Base-by-base conservation (phyloP, 371 early-diverging fungal species). In the Dinochytrium kinnereticum region DNA sequence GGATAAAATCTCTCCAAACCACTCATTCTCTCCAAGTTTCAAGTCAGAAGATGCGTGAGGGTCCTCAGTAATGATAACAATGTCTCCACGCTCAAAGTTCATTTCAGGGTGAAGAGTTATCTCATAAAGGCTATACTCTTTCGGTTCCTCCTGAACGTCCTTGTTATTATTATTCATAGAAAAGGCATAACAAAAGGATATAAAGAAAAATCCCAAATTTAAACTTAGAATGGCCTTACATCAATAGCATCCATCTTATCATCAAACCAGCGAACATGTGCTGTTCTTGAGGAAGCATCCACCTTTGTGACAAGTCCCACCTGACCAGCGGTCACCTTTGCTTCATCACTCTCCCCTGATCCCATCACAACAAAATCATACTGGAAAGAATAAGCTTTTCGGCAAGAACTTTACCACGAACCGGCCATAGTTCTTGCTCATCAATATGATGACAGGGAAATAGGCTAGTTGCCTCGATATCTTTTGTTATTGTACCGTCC, bases 341-440 rank as follows among this genome's bases (percentile, higher is more conserved):
- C 7, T 2, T 7, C n/a, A 21, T 33, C 33, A 40, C 17, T 50
- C 5, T 21, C 28, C 34, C 37, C 65, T 13, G n/a, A 10, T 15
- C 61, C 37, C 37, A 34, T 17, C 24, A 33, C 38, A 24, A 69
- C 64, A 44, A 69, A 66, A 53, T 65, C 72, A 34, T 38, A 13
- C 68, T 67, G 68, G 19, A 7, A 19, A 31, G 17, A 15, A 36
- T 10, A n/a, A 28, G 7, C 39, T 21, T 19, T 67, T 44, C 3
- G 13, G 26, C 2, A 73, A 34, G 33, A 59, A 38, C 2, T 59
- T 30, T 21, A 31, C 1, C 5, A 15, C 57, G 80, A 5, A 82
- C 69, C 1, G 86, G 86, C 85, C 85, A 86, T 3, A 85, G 78
- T 37, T 86, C 86, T 67, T 85, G 83, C 31, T 83, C 85, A 59